Evolutionary conservation across 108 stramenopile genomes (phyloP).

Genomic region (Nitzschia palea): DNA sequence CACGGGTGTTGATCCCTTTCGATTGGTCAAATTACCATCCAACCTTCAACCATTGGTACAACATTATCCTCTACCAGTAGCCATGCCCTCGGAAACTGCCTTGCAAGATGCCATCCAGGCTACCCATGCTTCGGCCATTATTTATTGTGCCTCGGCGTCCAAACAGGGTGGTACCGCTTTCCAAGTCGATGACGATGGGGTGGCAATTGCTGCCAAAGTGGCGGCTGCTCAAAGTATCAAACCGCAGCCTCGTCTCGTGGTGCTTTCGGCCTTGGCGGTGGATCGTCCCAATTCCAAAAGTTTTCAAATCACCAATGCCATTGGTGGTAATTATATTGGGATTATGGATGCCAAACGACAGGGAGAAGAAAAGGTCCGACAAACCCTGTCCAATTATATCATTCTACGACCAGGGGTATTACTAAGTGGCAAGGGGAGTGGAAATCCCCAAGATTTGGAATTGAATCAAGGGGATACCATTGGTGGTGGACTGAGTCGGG

Average conservation of each 20-base stretch:
- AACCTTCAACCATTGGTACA: not conserved
- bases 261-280: conserved; percentile 45
- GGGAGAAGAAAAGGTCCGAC: conserved; percentile 23
- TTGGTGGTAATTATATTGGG: conserved; percentile 28
- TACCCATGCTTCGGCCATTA: conserved; percentile 27
- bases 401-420: conserved; percentile 58
- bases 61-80: conserved; percentile 11
- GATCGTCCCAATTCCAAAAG: conserved; percentile 47
- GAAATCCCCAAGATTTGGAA: conserved; percentile 40
- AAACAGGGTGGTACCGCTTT: conserved; percentile 41
- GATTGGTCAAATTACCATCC: conserved; percentile 14
- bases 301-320: conserved; percentile 43
- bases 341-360: conserved; percentile 52
- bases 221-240: conserved; percentile 35
- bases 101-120: not conserved
- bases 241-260: conserved; percentile 33
- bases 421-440: conserved; percentile 28
- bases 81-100: not conserved
- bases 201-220: conserved; percentile 25
- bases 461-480: conserved; percentile 53
- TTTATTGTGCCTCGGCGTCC: conserved; percentile 57
- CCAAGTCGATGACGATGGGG: conserved; percentile 39
- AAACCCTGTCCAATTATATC: conserved; percentile 13
- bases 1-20: conserved; percentile 26
- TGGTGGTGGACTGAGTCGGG: conserved; percentile 47